A percentile compares a stretch with the other conserved stretches of the same genome.
phyloP scores from a whole-genome alignment of 805 yeast species.

The Komagataella populi region DNA sequence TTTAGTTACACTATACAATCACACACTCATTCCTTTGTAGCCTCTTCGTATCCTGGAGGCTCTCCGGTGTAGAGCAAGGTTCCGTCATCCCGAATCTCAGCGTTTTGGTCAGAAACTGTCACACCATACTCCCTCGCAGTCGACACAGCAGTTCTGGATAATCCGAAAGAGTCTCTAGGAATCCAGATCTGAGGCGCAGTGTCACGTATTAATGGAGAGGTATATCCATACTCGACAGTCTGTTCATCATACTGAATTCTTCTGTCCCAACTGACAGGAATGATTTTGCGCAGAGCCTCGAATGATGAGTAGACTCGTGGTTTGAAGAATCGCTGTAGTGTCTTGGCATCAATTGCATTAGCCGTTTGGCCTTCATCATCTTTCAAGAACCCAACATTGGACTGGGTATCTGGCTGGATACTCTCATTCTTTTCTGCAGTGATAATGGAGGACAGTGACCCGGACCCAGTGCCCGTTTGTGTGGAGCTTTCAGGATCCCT shows the following conservation, averaged over 20 bases:
- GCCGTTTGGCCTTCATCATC: background rate
- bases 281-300: slow-evolving; percentile 21
- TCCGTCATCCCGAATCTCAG: slow-evolving; percentile 46
- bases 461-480: background rate
- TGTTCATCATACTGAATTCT: slow-evolving; percentile 20
- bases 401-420: background rate
- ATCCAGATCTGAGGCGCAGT: slow-evolving; percentile 59
- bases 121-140: slow-evolving; percentile 38
- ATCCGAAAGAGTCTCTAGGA: slow-evolving; percentile 54
- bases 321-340: slow-evolving; percentile 22
- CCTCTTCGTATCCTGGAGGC: slow-evolving; percentile 58
- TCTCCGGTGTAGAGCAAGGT: slow-evolving; percentile 38
- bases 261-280: slow-evolving; percentile 22
- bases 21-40: slow-evolving; percentile 14
- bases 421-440: background rate
- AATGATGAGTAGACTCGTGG: slow-evolving; percentile 28
- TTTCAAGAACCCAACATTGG: background rate
- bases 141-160: slow-evolving; percentile 43
- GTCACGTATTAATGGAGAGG: slow-evolving; percentile 43
- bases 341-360: slow-evolving; percentile 2
- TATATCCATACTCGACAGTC: slow-evolving; percentile 27
- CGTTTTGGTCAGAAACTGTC: slow-evolving; percentile 41
- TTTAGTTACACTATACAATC: background rate
- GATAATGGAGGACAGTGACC: background rate
- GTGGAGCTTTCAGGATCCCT: background rate